Evolutionary conservation across 208 protist species (phyloP).

Genomic region (Crithidia sp.): DNA sequence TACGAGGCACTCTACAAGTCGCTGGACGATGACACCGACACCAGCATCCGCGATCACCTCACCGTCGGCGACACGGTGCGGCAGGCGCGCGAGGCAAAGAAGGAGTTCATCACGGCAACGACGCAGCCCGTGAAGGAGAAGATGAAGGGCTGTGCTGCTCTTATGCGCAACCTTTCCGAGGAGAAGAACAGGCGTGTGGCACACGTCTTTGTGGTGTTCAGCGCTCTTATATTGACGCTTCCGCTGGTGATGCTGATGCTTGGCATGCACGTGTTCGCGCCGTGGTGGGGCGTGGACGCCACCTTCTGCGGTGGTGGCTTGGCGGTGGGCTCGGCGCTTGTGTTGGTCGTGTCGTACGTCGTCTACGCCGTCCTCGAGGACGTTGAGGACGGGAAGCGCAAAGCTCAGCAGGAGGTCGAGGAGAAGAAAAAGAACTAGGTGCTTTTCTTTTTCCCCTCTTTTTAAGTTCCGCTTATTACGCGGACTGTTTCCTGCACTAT

Average conservation of each 20-base stretch:
- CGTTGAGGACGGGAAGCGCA: not conserved
- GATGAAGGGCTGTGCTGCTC: slow-evolving; percentile 42
- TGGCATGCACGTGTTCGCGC: slow-evolving; percentile 65
- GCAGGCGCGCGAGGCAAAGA: slow-evolving; percentile 38
- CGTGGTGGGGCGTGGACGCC: slow-evolving; percentile 41
- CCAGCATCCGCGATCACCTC: slow-evolving; percentile 31
- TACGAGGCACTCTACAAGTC: slow-evolving; percentile 72
- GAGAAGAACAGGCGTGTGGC: slow-evolving; percentile 48
- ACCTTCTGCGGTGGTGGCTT: slow-evolving; percentile 72
- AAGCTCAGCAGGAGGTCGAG: slow-evolving; percentile 3
- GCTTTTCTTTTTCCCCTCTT: not conserved
- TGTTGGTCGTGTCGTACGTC: slow-evolving; percentile 65
- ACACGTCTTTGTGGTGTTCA: slow-evolving; percentile 57
- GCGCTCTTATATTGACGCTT: slow-evolving; percentile 69
- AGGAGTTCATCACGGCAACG: slow-evolving; percentile 48
- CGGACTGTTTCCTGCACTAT: not conserved
- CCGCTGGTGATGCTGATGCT: slow-evolving; percentile 68
- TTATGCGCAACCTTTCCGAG: slow-evolving; percentile 41
- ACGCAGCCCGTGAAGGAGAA: slow-evolving; percentile 62
- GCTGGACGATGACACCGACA: slow-evolving; percentile 38
- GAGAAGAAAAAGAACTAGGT: slow-evolving; percentile 50
- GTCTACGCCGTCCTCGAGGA: slow-evolving; percentile 73
- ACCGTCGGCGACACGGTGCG: slow-evolving; percentile 51
- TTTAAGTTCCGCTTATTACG: too few relatives aligned
- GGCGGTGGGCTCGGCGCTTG: slow-evolving; percentile 45